phyloP scores from a whole-genome alignment of 306 rosid genomes.

The Cicer judaicum region DNA sequence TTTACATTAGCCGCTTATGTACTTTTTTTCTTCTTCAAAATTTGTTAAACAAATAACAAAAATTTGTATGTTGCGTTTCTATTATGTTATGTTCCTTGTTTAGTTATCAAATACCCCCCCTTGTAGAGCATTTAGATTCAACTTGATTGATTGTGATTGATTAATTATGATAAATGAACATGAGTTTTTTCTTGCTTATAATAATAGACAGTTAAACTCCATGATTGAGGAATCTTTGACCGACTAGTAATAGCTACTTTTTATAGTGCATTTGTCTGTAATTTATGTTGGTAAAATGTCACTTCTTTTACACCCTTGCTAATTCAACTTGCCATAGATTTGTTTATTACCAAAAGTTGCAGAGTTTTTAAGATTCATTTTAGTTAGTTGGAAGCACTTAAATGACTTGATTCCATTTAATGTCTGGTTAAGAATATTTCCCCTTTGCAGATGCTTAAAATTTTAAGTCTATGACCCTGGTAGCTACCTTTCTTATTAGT shows the following conservation, averaged over 20 bases:
- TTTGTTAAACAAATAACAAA: too few species aligned
- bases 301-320: not conserved
- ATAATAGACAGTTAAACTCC: too few species aligned
- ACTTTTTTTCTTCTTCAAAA: too few species aligned
- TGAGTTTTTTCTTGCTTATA: not conserved
- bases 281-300: not conserved
- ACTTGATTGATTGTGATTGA: slow-evolving; percentile 4
- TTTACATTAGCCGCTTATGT: too few species aligned
- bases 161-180: slow-evolving; percentile 5
- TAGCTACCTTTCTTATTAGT: not conserved
- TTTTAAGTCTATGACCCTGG: slow-evolving; percentile 2
- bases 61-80: not conserved
- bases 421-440: not conserved
- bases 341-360: not conserved
- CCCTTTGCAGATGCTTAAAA: slow-evolving; percentile 1
- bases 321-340: too few species aligned
- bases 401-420: not conserved
- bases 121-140: too few species aligned
- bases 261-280: too few species aligned
- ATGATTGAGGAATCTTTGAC: not conserved
- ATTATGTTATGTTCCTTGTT: not conserved
- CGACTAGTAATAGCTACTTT: too few species aligned
- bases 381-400: not conserved
- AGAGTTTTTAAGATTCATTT: not conserved
- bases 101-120: not conserved